phyloP scores from a whole-genome alignment of 1,139 yeast genomes.

The Geotrichum fermentans region DNA sequence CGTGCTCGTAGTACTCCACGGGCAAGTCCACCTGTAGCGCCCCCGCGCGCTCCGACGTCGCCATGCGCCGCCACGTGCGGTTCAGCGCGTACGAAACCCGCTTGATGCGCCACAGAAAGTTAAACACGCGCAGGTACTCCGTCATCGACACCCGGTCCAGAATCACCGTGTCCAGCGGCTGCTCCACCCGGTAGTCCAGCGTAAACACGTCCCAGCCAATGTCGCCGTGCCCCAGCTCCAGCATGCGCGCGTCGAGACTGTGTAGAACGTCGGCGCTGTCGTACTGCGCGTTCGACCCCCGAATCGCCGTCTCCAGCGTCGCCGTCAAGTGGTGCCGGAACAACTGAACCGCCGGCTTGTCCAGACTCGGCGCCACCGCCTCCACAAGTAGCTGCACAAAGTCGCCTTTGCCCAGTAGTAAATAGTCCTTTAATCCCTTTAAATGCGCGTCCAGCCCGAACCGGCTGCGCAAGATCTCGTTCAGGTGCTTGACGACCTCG shows the following conservation, averaged over 20 bases:
- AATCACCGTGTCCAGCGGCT: constrained; percentile 44
- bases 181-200: constrained; percentile 66
- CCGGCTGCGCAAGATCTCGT: constrained; percentile 47
- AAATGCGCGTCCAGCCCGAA: constrained; percentile 54
- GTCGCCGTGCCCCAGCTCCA: constrained; percentile 63
- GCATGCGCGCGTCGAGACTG: constrained; percentile 74
- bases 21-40: constrained; percentile 4
- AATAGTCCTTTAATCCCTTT: constrained; percentile 56
- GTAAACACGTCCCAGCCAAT: constrained; percentile 87
- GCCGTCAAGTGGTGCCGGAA: constrained; percentile 64
- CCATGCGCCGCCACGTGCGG: constrained; percentile 43
- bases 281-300: constrained; percentile 55
- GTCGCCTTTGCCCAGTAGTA: constrained; percentile 72
- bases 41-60: constrained; percentile 27
- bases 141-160: constrained; percentile 40
- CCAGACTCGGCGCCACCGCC: constrained; percentile 52
- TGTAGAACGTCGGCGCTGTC: constrained; percentile 43
- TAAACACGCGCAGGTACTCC: constrained; percentile 76
- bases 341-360: constrained; percentile 57
- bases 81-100: constrained; percentile 54
- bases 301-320: constrained; percentile 61
- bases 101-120: constrained; percentile 75
- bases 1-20: not conserved
- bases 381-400: constrained; percentile 62
- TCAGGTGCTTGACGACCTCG: constrained; percentile 55